Evolutionary conservation across 2,329 filamentous ascomycete genomes (phyloP), one percentile per base, ranked within the genome.

Genomic region (Domatiomyces catenatus): DNA sequence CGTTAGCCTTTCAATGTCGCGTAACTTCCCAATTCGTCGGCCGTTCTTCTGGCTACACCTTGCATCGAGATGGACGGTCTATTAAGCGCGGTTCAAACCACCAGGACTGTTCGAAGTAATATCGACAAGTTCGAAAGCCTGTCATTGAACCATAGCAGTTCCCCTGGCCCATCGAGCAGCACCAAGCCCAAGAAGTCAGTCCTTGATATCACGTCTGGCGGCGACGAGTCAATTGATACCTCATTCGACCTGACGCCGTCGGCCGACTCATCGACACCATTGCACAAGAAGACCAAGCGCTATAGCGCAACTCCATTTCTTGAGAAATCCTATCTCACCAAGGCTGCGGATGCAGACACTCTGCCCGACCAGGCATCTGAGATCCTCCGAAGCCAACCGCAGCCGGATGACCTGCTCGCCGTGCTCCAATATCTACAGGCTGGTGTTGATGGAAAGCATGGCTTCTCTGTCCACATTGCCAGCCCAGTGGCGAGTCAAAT

Each of bases 401-500:
- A 76, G 59, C 75, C 80, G 56, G 72, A 77, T 8, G 68, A 70
- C 2, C 67, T 87, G 1, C 64, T 72, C 5, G 66, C 67, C 0
- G 68, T 73, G 4, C 64, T 88, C 42, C 63, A 63, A 10, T 81
- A 75, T 56, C 67, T 86, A 3, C 59, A 64, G 20, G 59, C 65
- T 44, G 60, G 62, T 28, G 55, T 56, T 42, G 51, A 59, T 22
- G 54, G 55, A 20, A 56, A 53, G 49, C 58, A 61, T 48, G 56
- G 55, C 32, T 60, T 60, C 53, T 75, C 76, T 57, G 73, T 90
- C 47, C 70, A 73, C 44, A 65, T 71, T 2, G 81, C 86, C 2
- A 76, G 76, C 28, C 81, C 89, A 1, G 69, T 79, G 54, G 77
- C 80, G 51, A 80, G 86, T 18, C 84, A 88, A 59, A 77, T 95